These are phyloP conservation scores for Quercus engelmannii DNA, from an alignment of 306 rosid genomes.

Conservation along the genomic window DNA sequence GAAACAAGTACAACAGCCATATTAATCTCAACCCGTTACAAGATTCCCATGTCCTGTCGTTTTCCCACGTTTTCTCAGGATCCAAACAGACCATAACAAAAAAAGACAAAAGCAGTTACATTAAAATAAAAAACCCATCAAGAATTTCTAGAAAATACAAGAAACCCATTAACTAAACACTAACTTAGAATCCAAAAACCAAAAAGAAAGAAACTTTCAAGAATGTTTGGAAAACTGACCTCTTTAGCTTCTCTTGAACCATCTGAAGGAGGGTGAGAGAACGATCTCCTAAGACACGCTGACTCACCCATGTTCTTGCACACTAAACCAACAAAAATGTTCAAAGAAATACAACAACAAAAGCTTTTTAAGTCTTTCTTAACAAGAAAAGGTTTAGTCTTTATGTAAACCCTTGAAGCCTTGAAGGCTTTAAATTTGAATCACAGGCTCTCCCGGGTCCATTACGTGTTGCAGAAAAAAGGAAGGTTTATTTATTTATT, in stretches of 20 bases:
- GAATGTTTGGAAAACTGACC: slow-evolving; percentile 31
- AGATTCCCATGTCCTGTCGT: not conserved
- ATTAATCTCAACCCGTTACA: slow-evolving; percentile 3
- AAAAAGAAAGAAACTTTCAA: not conserved
- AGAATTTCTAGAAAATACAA: not conserved
- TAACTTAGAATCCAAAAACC: not conserved
- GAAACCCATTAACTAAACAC: slow-evolving; percentile 8
- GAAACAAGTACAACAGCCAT: not conserved
- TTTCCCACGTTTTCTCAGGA: slow-evolving; percentile 17
- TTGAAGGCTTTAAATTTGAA: slow-evolving; percentile 19
- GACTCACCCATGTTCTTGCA: slow-evolving; percentile 48
- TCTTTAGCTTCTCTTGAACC: slow-evolving; percentile 39
- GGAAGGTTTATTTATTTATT: not conserved
- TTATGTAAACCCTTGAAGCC: not conserved
- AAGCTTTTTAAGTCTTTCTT: not conserved
- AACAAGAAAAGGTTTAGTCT: not conserved
- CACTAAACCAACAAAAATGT: not conserved
- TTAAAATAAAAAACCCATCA: slow-evolving; percentile 3
- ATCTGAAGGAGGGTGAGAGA: slow-evolving; percentile 56
- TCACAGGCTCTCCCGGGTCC: slow-evolving; percentile 24
- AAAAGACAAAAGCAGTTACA: not conserved
- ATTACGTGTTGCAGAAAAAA: not conserved
- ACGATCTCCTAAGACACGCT: slow-evolving; percentile 54
- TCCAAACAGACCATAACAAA: slow-evolving; percentile 20
- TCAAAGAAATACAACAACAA: not conserved